Evolutionary conservation across 2,329 filamentous ascomycete genomes (phyloP).

Genomic region (Cephalotrichum gorgonifer): DNA sequence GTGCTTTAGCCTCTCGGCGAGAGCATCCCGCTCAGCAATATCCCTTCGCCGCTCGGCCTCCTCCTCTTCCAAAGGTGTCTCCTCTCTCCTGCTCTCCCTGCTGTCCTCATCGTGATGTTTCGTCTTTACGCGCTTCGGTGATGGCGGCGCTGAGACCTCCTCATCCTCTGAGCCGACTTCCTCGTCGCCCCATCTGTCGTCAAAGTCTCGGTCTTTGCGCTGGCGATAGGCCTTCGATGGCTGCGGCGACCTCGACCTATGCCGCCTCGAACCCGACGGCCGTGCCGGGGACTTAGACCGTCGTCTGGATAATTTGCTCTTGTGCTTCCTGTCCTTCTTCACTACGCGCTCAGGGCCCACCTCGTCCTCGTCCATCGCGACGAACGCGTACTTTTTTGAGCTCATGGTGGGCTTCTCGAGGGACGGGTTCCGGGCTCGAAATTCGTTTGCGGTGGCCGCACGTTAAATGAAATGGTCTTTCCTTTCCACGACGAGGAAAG

Average conservation of each 20-base stretch:
- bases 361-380: constrained; percentile 55
- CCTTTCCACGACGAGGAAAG: background rate
- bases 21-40: constrained; percentile 66
- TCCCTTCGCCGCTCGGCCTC: constrained; percentile 55
- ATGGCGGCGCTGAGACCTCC: constrained; percentile 52
- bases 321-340: constrained; percentile 37
- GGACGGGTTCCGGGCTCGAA: too few species aligned
- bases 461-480: too few species aligned
- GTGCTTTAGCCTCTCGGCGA: constrained; percentile 63
- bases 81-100: background rate
- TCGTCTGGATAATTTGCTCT: constrained; percentile 8
- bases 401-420: constrained; percentile 23
- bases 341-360: constrained; percentile 5
- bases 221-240: constrained; percentile 31
- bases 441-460: too few species aligned
- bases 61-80: constrained; percentile 17
- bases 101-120: constrained; percentile 33
- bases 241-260: constrained; percentile 18
- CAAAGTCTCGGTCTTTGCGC: constrained; percentile 42
- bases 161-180: constrained; percentile 40
- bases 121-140: constrained; percentile 60
- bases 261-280: background rate
- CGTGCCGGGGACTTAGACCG: constrained; percentile 4
- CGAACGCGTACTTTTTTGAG: constrained; percentile 54
- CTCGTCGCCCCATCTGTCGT: constrained; percentile 76